Conservation (phyloP, 1,284 basidiomycete species). For the Cutaneotrichosporon sp. region DNA sequence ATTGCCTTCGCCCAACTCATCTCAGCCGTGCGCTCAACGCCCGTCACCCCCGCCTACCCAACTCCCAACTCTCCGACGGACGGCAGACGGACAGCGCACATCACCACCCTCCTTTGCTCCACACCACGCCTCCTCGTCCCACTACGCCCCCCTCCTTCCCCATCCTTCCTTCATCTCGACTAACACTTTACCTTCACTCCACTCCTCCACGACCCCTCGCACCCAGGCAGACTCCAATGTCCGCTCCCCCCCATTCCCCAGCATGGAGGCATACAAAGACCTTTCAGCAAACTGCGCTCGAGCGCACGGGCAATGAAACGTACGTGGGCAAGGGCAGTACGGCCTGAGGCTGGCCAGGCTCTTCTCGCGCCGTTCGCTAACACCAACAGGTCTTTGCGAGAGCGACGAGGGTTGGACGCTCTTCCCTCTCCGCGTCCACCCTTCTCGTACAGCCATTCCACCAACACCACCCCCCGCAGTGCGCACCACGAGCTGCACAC, state of each 20-base stretch:
- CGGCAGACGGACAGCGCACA: background rate
- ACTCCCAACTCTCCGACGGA: too few relatives aligned
- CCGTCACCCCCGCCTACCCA: too few relatives aligned
- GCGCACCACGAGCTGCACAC: background rate
- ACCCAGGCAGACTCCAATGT: background rate
- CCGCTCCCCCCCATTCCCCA: background rate
- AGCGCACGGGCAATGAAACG: constrained; percentile 5
- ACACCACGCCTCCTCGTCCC: background rate
- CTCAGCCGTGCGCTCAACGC: background rate
- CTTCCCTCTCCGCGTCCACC: constrained; percentile 6
- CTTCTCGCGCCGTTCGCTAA: background rate
- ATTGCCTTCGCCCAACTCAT: background rate
- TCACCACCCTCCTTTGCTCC: constrained; percentile 2
- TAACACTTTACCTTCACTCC: background rate
- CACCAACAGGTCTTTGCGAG: background rate
- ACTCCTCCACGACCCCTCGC: background rate
- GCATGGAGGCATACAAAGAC: constrained; percentile 1
- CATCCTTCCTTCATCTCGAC: background rate
- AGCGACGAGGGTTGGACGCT: background rate
- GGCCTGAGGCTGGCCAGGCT: background rate
- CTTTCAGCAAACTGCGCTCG: background rate
- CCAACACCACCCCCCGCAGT: background rate
- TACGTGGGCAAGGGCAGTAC: background rate
- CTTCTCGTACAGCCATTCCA: background rate
- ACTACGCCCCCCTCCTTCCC: background rate